Percentiles rank a stretch among this genome's conserved stretches.
Conservation (phyloP, 2,329 filamentous ascomycete genomes). For the Aspergillus jensenii region DNA sequence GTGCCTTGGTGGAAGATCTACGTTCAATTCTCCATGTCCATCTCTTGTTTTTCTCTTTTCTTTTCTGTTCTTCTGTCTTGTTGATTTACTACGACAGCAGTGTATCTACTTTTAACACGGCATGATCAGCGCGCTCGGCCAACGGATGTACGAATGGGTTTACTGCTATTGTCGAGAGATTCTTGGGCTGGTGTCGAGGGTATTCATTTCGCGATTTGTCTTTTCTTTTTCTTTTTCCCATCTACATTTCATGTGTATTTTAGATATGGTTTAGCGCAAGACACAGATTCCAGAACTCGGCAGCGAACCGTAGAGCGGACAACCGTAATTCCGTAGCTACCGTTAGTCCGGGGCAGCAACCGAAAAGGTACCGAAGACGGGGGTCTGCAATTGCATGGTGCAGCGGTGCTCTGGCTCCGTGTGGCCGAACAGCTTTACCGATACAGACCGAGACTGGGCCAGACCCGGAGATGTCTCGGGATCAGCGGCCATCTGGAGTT, state of each 20-base stretch:
- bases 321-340: neutral
- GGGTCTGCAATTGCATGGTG: neutral
- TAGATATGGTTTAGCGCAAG: neutral
- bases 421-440: slow-evolving; percentile 35
- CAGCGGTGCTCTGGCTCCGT: slow-evolving; percentile 25
- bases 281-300: too few relatives aligned
- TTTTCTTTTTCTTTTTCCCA: neutral
- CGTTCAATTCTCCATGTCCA: neutral
- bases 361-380: neutral
- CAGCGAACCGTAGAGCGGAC: too few relatives aligned
- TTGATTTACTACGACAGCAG: slow-evolving; percentile 9
- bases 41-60: slow-evolving; percentile 3
- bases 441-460: slow-evolving; percentile 33
- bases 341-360: neutral
- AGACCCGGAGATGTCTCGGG: slow-evolving; percentile 19
- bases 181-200: slow-evolving; percentile 14
- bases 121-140: slow-evolving; percentile 18
- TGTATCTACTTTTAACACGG: slow-evolving; percentile 13
- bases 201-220: neutral
- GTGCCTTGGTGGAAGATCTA: slow-evolving; percentile 8
- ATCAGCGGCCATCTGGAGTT: neutral
- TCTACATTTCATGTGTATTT: slow-evolving; percentile 6
- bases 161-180: slow-evolving; percentile 8
- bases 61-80: slow-evolving; percentile 11
- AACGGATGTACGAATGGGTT: slow-evolving; percentile 22